These are phyloP conservation scores for Hypsizygus marmoreus DNA, from an alignment of 768 basidiomycete genomes.

Conservation along the genomic window DNA sequence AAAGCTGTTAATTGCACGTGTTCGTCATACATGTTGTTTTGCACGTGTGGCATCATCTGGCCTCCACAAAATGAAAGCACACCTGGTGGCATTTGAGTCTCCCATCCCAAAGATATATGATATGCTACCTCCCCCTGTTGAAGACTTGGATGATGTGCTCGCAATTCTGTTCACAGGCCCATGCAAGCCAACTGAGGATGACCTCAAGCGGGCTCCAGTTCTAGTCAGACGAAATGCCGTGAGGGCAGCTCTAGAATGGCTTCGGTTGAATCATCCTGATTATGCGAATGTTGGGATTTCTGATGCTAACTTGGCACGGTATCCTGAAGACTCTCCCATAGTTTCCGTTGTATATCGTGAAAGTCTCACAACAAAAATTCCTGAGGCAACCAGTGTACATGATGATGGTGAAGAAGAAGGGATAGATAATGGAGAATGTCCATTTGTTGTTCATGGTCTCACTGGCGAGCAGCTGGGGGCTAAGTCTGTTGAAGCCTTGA, in stretches of 20 bases:
- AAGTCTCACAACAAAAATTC: constrained; percentile 19
- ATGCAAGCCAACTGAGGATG: constrained; percentile 22
- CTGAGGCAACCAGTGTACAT: constrained; percentile 24
- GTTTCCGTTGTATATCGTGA: constrained; percentile 24
- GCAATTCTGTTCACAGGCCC: constrained; percentile 34
- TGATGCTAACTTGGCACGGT: constrained; percentile 22
- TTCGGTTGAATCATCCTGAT: constrained; percentile 34
- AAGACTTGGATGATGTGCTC: constrained; percentile 34
- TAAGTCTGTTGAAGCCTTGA: constrained; percentile 17
- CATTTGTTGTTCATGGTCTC: constrained; percentile 40
- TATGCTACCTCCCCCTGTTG: constrained; percentile 29
- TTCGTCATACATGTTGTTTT: constrained; percentile 30
- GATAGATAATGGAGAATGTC: constrained; percentile 28
- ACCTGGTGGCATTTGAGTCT: constrained; percentile 31
- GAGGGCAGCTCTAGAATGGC: constrained; percentile 31
- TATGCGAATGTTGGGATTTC: constrained; percentile 34
- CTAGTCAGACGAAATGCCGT: constrained; percentile 22
- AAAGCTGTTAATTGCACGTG: constrained; percentile 26
- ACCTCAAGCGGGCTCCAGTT: constrained; percentile 30
- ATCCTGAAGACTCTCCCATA: constrained; percentile 22
- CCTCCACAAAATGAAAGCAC: constrained; percentile 32
- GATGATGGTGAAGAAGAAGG: constrained; percentile 32
- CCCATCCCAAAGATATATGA: constrained; percentile 33
- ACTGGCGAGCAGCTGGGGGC: constrained; percentile 23
- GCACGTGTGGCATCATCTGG: constrained; percentile 30